Conservation (phyloP, 345 rosid genomes). For the Trapa incisa region DNA sequence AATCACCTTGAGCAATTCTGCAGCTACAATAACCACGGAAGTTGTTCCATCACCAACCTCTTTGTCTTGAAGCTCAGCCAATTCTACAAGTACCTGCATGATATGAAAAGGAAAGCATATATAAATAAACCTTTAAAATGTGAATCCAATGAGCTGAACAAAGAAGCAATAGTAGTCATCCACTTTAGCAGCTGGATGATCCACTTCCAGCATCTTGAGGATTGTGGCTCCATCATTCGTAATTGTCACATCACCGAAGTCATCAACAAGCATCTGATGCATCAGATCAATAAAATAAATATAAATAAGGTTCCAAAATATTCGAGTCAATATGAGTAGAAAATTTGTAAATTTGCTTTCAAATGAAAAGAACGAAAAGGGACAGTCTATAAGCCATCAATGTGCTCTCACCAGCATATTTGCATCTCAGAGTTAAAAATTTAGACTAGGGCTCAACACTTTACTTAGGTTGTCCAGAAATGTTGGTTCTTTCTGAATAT, state of each 20-base stretch:
- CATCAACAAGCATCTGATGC: conserved; percentile 88
- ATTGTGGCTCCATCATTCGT: conserved; percentile 96
- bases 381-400: not conserved
- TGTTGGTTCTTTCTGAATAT: not conserved
- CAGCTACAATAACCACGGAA: conserved; percentile 88
- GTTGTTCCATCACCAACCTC: conserved; percentile 99
- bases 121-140: not conserved
- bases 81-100: conserved; percentile 79
- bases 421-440: not conserved
- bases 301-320: not conserved
- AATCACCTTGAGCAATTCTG: conserved; percentile 68
- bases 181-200: conserved; percentile 98
- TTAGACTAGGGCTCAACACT: not conserved
- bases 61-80: conserved; percentile 95
- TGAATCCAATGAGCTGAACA: not conserved
- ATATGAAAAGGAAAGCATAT: not conserved
- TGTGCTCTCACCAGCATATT: not conserved
- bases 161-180: not conserved
- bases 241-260: conserved; percentile 87
- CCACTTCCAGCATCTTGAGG: conserved; percentile 87
- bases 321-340: not conserved
- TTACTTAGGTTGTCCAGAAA: not conserved
- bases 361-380: not conserved
- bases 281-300: not conserved
- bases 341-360: not conserved